phyloP scores from a whole-genome alignment of 1,139 yeast species.

The Lodderomyces pseudojiufengensis region DNA sequence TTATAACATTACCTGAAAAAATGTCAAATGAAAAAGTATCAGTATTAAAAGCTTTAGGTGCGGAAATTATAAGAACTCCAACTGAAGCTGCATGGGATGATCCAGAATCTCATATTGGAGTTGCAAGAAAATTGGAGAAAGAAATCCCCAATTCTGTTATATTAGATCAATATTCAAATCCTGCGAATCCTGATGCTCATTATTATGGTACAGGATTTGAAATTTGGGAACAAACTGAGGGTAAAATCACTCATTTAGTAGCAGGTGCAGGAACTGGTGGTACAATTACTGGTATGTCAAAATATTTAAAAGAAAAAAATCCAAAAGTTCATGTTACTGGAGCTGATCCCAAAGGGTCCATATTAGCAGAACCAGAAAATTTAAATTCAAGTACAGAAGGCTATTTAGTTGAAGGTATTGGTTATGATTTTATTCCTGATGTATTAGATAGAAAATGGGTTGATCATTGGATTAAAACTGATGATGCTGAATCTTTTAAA shows the following conservation, averaged over 20 bases:
- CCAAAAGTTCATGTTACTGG: constrained; percentile 61
- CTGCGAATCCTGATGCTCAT: constrained; percentile 80
- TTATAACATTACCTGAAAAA: constrained; percentile 86
- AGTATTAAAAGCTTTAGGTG: constrained; percentile 85
- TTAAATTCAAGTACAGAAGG: constrained; percentile 58
- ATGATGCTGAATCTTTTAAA: constrained; percentile 75
- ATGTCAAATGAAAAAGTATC: constrained; percentile 91
- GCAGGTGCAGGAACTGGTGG: constrained; percentile 96
- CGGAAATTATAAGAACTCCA: constrained; percentile 88
- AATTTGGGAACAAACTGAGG: constrained; percentile 78
- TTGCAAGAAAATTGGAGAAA: constrained; percentile 73
- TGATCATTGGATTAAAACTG: constrained; percentile 84
- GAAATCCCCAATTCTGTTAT: constrained; percentile 86
- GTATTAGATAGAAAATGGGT: constrained; percentile 66
- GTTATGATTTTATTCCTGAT: constrained; percentile 85
- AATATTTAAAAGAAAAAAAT: constrained; percentile 71
- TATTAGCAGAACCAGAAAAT: constrained; percentile 77
- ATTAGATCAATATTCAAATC: constrained; percentile 78
- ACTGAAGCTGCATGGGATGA: constrained; percentile 94
- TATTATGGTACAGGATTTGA: constrained; percentile 83
- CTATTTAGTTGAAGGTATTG: constrained; percentile 88
- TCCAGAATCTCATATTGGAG: constrained; percentile 90
- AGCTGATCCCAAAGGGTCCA: constrained; percentile 88
- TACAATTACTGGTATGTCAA: constrained; percentile 74
- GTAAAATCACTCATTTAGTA: constrained; percentile 68